Conservation (phyloP, 2,329 filamentous ascomycete genomes). For the Aspergillus pseudoviridinutans region DNA sequence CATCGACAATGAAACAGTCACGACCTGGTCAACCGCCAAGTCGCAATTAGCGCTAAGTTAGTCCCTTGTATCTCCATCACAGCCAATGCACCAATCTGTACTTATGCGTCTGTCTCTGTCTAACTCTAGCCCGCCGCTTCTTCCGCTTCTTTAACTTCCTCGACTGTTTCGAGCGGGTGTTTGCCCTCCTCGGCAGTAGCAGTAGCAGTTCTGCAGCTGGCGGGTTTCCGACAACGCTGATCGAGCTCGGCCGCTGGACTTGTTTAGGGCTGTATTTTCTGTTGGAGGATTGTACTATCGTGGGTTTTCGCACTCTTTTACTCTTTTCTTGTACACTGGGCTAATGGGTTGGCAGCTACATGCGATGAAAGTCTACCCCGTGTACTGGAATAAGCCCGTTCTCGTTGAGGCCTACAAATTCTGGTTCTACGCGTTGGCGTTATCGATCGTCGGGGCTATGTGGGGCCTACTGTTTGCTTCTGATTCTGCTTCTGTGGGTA, state of each 20-base stretch:
- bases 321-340: slow-evolving; percentile 19
- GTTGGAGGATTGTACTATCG: slow-evolving; percentile 61
- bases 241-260: slow-evolving; percentile 56
- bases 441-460: slow-evolving; percentile 42
- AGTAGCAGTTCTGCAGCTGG: slow-evolving; percentile 5
- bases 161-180: slow-evolving; percentile 54
- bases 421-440: slow-evolving; percentile 63
- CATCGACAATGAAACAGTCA: slow-evolving; percentile 17
- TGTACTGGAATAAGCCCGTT: slow-evolving; percentile 43
- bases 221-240: slow-evolving; percentile 27
- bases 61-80: slow-evolving; percentile 5
- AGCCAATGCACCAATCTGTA: background rate
- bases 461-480: slow-evolving; percentile 19
- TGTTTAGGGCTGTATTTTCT: slow-evolving; percentile 65
- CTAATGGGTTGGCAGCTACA: slow-evolving; percentile 30
- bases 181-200: slow-evolving; percentile 32
- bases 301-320: slow-evolving; percentile 38
- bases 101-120: background rate
- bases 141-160: slow-evolving; percentile 67
- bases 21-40: slow-evolving; percentile 30
- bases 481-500: slow-evolving; percentile 9
- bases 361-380: slow-evolving; percentile 49
- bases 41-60: slow-evolving; percentile 40
- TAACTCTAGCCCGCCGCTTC: slow-evolving; percentile 51
- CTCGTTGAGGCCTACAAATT: slow-evolving; percentile 62